Evolutionary conservation across 208 protist species (phyloP).

Genomic region (Naegleria gruberi): DNA sequence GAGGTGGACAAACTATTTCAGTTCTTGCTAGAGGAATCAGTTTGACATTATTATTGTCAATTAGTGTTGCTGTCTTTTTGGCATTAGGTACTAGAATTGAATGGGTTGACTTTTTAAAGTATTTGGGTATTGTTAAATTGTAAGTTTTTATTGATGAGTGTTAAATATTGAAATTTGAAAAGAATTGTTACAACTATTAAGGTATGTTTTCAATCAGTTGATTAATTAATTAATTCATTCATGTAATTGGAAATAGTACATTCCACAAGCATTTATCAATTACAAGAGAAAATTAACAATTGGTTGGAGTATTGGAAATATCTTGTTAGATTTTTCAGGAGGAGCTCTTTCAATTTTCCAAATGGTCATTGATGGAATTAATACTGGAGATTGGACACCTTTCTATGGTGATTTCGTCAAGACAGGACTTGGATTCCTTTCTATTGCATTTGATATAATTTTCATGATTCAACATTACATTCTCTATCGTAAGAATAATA

Average conservation of each 20-base stretch:
- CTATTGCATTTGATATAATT: slow-evolving; percentile 53
- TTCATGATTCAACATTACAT: slow-evolving; percentile 64
- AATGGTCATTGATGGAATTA: slow-evolving; percentile 43
- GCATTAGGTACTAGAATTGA: background rate
- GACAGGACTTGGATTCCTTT: slow-evolving; percentile 44
- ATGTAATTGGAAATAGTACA: slow-evolving; percentile 43
- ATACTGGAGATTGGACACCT: slow-evolving; percentile 42
- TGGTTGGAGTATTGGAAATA: slow-evolving; percentile 58
- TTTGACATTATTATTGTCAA: background rate
- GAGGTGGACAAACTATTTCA: slow-evolving; percentile 38
- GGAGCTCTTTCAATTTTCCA: slow-evolving; percentile 47
- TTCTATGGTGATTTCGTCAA: slow-evolving; percentile 58
- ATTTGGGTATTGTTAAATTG: slow-evolving; percentile 37
- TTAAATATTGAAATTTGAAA: slow-evolving; percentile 23
- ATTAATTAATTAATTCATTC: background rate
- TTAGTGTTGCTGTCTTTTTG: slow-evolving; percentile 7
- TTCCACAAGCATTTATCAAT: slow-evolving; percentile 58
- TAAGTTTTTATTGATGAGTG: too few relatives aligned
- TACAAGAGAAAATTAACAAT: slow-evolving; percentile 49
- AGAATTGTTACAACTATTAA: background rate
- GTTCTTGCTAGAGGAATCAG: background rate
- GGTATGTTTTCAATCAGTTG: too few relatives aligned
- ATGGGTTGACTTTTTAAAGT: slow-evolving; percentile 30
- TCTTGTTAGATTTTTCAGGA: slow-evolving; percentile 57
- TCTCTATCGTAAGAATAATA: slow-evolving; percentile 49